Conservation (phyloP, 73 alveolate species). For the Tetrahymena elliotti region DNA sequence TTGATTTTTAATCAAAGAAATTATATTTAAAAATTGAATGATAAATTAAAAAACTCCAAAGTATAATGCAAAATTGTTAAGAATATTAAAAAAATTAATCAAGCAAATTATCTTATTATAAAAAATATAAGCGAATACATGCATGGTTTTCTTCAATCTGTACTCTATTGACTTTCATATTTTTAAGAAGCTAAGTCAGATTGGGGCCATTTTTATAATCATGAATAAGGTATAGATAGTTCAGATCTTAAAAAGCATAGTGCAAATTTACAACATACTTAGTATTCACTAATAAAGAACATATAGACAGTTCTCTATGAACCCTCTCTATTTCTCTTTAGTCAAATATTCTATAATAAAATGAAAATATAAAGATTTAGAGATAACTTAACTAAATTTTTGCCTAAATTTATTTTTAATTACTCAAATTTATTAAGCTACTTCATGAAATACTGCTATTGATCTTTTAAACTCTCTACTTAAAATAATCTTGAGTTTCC, state of each 20-base stretch:
- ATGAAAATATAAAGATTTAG: background rate
- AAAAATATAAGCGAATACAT: background rate
- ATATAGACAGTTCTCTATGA: background rate
- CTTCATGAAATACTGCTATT: background rate
- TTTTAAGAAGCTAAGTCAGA: background rate
- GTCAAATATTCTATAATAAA: background rate
- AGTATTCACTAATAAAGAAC: background rate
- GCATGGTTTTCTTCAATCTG: background rate
- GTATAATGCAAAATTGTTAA: too few species aligned
- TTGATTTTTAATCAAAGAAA: background rate
- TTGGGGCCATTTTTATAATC: background rate
- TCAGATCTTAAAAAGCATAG: background rate
- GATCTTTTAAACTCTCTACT: background rate
- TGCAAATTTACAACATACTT: background rate
- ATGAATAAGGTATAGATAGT: background rate
- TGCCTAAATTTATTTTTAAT: background rate
- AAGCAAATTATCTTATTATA: background rate
- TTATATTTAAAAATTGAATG: background rate
- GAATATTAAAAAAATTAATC: too few species aligned
- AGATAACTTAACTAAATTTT: too few species aligned
- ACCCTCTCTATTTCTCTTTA: background rate
- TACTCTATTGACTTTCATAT: background rate
- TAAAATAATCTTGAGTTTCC: background rate
- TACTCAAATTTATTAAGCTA: background rate
- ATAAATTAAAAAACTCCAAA: too few species aligned